A percentile compares a stretch with the other conserved stretches of the same genome.
These are phyloP conservation scores for Zoysia pacifica DNA, from an alignment of 176 grass and related monocot species.

Conservation along the genomic window DNA sequence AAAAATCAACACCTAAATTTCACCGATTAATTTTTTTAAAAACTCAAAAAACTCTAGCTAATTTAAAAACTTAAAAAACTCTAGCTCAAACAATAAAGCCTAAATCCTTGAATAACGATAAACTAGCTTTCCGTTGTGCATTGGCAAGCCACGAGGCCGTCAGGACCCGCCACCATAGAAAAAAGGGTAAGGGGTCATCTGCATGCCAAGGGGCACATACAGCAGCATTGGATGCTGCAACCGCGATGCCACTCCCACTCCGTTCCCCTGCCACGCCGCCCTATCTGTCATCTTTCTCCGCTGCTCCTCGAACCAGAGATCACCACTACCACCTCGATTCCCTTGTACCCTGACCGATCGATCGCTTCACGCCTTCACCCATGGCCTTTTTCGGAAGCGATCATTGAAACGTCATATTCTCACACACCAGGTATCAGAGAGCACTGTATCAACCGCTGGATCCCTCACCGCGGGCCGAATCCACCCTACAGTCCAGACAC, in stretches of 20 bases:
- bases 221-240: conserved; percentile 42
- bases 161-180: conserved; percentile 12
- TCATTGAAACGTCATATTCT: not conserved
- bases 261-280: not conserved
- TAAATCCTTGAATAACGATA: not conserved
- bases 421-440: not conserved
- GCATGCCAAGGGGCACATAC: not conserved
- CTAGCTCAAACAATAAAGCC: too few species aligned
- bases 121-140: not conserved
- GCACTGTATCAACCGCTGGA: not conserved
- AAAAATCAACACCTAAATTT: too few species aligned
- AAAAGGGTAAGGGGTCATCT: not conserved
- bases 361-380: not conserved
- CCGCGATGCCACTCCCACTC: not conserved
- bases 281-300: not conserved
- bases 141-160: conserved; percentile 10
- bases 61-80: too few species aligned
- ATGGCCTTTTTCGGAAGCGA: not conserved
- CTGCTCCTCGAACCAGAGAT: not conserved
- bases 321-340: not conserved
- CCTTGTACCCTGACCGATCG: not conserved
- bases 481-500: not conserved
- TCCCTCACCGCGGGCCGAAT: not conserved
- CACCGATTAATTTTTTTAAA: too few species aligned
- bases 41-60: too few species aligned